These are phyloP conservation scores for Podaxis carcinomalis DNA, from an alignment of 768 basidiomycete genomes.

Conservation along the genomic window DNA sequence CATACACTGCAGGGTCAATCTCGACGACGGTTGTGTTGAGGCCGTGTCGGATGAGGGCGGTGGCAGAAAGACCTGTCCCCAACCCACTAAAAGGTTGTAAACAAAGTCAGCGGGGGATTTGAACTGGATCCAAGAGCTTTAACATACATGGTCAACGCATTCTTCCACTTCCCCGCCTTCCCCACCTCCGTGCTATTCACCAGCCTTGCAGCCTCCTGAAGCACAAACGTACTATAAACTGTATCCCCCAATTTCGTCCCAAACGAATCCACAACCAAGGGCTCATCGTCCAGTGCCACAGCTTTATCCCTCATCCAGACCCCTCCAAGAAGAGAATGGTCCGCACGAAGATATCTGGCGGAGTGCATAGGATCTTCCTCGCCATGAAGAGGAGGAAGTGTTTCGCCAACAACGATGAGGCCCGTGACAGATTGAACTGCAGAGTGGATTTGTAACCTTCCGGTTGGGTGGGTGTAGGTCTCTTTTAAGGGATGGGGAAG, in stretches of 20 bases:
- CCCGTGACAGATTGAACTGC: constrained; percentile 74
- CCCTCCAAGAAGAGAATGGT: constrained; percentile 65
- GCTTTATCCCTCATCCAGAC: constrained; percentile 70
- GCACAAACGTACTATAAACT: constrained; percentile 77
- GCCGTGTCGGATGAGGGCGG: constrained; percentile 65
- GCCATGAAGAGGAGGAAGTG: constrained; percentile 33
- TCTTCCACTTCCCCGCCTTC: constrained; percentile 34
- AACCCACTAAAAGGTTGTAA: constrained; percentile 59
- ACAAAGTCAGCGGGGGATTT: constrained; percentile 6
- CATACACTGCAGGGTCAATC: constrained; percentile 88
- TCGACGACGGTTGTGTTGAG: constrained; percentile 83
- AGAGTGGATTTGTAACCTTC: constrained; percentile 62
- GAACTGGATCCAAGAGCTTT: neutral
- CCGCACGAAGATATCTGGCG: constrained; percentile 57
- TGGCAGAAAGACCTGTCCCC: constrained; percentile 79
- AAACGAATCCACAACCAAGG: constrained; percentile 44
- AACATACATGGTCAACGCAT: constrained; percentile 70
- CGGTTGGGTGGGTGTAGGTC: constrained; percentile 47
- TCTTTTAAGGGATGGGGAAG: constrained; percentile 49
- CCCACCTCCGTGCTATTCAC: constrained; percentile 46
- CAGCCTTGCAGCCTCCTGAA: constrained; percentile 83
- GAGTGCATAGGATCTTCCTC: constrained; percentile 39
- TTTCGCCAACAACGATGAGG: constrained; percentile 77
- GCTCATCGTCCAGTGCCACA: constrained; percentile 34
- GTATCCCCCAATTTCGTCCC: constrained; percentile 65